Base-by-base conservation (phyloP, 140 eudicot genomes). In the Anethum foeniculum region DNA sequence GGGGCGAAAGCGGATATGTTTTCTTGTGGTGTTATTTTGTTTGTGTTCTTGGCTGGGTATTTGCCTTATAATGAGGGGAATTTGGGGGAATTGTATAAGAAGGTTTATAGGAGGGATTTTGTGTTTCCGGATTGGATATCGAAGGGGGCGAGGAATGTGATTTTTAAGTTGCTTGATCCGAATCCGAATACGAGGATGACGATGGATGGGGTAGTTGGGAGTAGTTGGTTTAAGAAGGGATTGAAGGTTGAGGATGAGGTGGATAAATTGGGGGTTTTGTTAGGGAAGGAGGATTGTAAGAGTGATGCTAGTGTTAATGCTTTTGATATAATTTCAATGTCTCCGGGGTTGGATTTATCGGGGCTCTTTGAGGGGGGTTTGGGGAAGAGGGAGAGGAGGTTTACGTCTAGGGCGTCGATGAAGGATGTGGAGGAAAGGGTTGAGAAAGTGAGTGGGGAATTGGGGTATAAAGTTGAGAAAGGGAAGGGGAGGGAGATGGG, bases 161-260 rank as follows among this genome's bases (percentile, higher is more conserved):
- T 94, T 14, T 78, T 39, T 44, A 87, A 84, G 30, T 79, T 94
- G 7, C 86, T 94, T 28, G 98, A 94, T 77, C 98, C 98, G 41
- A 92, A 90, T 23, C 98, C 98, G 13, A 54, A 19, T 1, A 86
- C 92, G 16, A 81, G 98, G 54, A 67, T 92, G 87, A 81, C 89
- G 7, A 80, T 94, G 16, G 91, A 89, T 2, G 83, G 46, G 23
- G 56, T 94, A 46, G 81, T 86, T 82, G 41, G 81, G 75, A 77
- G 78, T 16, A 28, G 89, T 10, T 94, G 97, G 98, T 90, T 92
- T n/a, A 94, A 86, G 77, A 94, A 85, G 30, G 82, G 81, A 0
- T 52, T 90, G 14, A 80, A 84, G 62, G 80, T 82, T 39, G 52
- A 82, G 27, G 82, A 79, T 14, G 39, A 14, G 32, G 56, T 8